A percentile compares a stretch with the other conserved stretches of the same genome.
Evolutionary conservation across 1,284 basidiomycete species (phyloP).

Genomic region (Heterobasidion parviporum): DNA sequence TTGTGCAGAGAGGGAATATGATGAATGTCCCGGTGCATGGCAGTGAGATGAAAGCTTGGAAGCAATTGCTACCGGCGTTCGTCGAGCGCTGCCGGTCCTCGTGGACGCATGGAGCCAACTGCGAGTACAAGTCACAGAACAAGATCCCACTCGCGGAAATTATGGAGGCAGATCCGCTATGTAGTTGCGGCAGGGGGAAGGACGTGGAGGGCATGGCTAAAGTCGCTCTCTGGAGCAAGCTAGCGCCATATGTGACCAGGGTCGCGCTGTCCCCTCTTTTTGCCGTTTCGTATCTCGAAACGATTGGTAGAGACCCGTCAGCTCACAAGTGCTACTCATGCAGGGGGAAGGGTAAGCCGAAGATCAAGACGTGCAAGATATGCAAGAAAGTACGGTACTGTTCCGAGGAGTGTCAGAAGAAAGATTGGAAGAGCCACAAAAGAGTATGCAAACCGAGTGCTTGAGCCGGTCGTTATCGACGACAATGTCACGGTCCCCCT

Average conservation of each 20-base stretch:
- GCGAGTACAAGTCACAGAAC: constrained; percentile 29
- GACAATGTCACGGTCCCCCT: no score
- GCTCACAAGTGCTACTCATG: constrained; percentile 19
- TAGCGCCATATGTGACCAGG: constrained; percentile 24
- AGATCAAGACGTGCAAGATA: constrained; percentile 12
- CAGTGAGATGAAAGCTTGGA: constrained; percentile 27
- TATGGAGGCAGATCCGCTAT: constrained; percentile 21
- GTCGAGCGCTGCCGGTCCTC: constrained; percentile 40
- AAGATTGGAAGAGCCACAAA: constrained; percentile 22
- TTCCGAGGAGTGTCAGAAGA: constrained; percentile 19
- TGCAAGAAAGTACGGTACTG: constrained; percentile 22
- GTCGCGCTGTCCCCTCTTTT: constrained; percentile 27
- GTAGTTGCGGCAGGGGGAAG: constrained; percentile 28
- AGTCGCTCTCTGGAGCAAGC: constrained; percentile 17
- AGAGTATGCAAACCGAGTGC: neutral
- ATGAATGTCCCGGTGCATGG: neutral
- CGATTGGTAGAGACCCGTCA: constrained; percentile 14
- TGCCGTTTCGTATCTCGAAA: constrained; percentile 27
- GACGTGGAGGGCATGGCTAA: constrained; percentile 20
- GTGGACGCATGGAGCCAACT: constrained; percentile 37
- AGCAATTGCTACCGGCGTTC: constrained; percentile 34
- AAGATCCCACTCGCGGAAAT: constrained; percentile 20
- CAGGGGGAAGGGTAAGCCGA: constrained; percentile 15
- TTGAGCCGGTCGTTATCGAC: neutral
- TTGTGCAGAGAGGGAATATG: neutral